phyloP scores from a whole-genome alignment of 2,329 filamentous ascomycete species.

The Paraphaeosphaeria minitans region DNA sequence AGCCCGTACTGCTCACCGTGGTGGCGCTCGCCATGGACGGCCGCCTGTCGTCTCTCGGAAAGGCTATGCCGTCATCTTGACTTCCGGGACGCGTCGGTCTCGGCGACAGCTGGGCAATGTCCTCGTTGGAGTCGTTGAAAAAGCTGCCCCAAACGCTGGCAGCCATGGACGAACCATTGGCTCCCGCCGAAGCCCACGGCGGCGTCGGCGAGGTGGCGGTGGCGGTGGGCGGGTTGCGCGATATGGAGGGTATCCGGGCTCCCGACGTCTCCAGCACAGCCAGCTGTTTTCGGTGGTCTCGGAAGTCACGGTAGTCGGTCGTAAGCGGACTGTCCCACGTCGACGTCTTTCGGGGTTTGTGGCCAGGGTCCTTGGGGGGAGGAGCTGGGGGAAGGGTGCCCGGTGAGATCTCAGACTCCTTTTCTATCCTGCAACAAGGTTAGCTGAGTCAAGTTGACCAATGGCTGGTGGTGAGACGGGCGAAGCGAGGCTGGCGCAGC shows the following conservation, averaged over 20 bases:
- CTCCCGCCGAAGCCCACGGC: slow-evolving; percentile 57
- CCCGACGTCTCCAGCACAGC: slow-evolving; percentile 69
- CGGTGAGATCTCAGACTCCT: slow-evolving; percentile 52
- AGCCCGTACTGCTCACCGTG: slow-evolving; percentile 84
- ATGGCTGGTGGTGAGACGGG: slow-evolving; percentile 29
- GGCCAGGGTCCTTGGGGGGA: slow-evolving; percentile 43
- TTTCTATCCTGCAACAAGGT: slow-evolving; percentile 48
- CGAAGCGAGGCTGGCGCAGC: slow-evolving; percentile 27
- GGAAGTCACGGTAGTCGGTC: slow-evolving; percentile 66
- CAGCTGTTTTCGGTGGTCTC: slow-evolving; percentile 67
- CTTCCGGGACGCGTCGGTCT: slow-evolving; percentile 64
- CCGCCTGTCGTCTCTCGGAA: slow-evolving; percentile 70
- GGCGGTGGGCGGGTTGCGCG: slow-evolving; percentile 62
- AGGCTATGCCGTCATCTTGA: slow-evolving; percentile 53
- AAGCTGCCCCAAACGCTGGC: slow-evolving; percentile 62
- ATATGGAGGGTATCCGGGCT: slow-evolving; percentile 61
- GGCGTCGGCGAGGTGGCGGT: slow-evolving; percentile 58
- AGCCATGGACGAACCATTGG: slow-evolving; percentile 49
- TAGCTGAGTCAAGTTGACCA: slow-evolving; percentile 27
- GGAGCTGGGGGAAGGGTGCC: slow-evolving; percentile 44
- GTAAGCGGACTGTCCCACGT: slow-evolving; percentile 60
- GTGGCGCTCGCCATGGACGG: slow-evolving; percentile 89
- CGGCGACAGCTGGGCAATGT: slow-evolving; percentile 71
- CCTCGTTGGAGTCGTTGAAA: slow-evolving; percentile 77
- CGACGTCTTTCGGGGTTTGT: slow-evolving; percentile 49